These are phyloP conservation scores for Poa pratensis DNA, from an alignment of 176 grass and related monocot species.

Conservation along the genomic window DNA sequence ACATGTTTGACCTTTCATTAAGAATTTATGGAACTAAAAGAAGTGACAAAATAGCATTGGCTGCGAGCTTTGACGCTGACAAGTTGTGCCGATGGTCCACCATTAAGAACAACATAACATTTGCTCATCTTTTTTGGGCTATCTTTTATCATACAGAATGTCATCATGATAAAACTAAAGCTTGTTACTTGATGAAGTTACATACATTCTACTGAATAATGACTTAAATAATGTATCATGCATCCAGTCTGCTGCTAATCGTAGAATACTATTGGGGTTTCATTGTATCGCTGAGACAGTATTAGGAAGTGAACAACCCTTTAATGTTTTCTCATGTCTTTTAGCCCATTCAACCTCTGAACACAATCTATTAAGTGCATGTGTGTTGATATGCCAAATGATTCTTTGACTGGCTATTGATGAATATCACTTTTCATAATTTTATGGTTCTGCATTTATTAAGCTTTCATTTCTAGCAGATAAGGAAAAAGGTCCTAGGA, in stretches of 20 bases:
- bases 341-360: neutral
- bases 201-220: neutral
- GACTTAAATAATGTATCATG: neutral
- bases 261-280: neutral
- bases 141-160: neutral
- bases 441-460: neutral
- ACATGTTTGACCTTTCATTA: slow-evolving; percentile 7
- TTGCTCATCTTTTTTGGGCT: neutral
- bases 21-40: slow-evolving; percentile 1
- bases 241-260: neutral
- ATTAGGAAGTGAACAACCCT: neutral
- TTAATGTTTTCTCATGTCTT: neutral
- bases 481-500: slow-evolving; percentile 69
- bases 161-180: slow-evolving; percentile 14
- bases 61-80: neutral
- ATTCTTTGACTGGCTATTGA: neutral
- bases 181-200: neutral
- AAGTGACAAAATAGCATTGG: neutral
- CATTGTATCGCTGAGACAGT: neutral
- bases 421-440: neutral
- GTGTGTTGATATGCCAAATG: neutral
- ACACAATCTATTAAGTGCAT: neutral
- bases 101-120: neutral
- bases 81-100: neutral
- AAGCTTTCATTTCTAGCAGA: slow-evolving; percentile 50